Evolutionary conservation across 106 monocot species (phyloP).

Genomic region (Dioscorea zingiberensis): DNA sequence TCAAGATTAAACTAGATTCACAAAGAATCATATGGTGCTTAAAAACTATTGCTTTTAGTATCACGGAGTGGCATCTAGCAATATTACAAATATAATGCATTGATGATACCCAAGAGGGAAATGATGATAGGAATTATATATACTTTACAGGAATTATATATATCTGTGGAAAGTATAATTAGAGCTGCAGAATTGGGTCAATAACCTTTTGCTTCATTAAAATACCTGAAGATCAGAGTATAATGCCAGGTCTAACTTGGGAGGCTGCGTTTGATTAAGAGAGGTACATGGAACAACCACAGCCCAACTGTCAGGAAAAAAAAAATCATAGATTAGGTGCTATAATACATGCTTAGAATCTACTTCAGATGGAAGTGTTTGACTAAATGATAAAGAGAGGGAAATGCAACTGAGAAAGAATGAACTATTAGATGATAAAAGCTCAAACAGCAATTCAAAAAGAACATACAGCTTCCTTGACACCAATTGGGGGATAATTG

Average conservation of each 20-base stretch:
- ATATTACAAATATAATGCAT: too few relatives aligned
- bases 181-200: neutral
- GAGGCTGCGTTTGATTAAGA: constrained; percentile 50
- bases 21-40: too few relatives aligned
- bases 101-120: too few relatives aligned
- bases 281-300: constrained; percentile 69
- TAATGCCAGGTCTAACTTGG: constrained; percentile 66
- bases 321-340: neutral
- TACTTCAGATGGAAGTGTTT: too few relatives aligned
- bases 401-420: neutral
- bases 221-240: constrained; percentile 75
- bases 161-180: too few relatives aligned
- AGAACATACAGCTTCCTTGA: constrained; percentile 64
- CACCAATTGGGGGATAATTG: constrained; percentile 55
- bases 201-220: constrained; percentile 2
- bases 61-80: too few relatives aligned
- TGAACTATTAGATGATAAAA: neutral
- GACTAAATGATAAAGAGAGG: neutral
- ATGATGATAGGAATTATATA: too few relatives aligned
- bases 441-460: neutral
- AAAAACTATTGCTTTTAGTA: too few relatives aligned
- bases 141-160: too few relatives aligned
- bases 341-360: too few relatives aligned
- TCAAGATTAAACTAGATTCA: too few relatives aligned
- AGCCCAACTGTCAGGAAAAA: constrained; percentile 51